Percentiles rank a stretch among this genome's conserved stretches.
Conservation (phyloP, 768 basidiomycete species). For the Rhizopogon vulgaris region DNA sequence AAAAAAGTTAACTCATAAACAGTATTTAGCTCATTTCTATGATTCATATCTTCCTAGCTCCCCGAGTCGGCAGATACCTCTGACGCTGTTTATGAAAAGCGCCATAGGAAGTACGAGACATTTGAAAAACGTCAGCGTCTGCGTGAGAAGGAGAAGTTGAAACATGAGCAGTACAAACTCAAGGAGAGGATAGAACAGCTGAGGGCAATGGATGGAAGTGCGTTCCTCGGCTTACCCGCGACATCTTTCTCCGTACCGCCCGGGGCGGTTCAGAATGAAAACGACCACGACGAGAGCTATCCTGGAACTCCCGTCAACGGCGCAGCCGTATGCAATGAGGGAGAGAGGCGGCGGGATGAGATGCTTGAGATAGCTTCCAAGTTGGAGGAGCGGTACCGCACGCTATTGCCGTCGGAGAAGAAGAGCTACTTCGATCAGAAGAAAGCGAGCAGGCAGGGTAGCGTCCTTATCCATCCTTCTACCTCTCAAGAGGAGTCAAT, state of each 20-base stretch:
- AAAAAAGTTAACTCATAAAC: background rate
- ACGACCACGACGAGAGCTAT: slow-evolving; percentile 21
- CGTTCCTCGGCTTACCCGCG: slow-evolving; percentile 60
- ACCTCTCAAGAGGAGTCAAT: slow-evolving; percentile 12
- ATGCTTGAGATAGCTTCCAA: slow-evolving; percentile 65
- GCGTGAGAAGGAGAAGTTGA: slow-evolving; percentile 87
- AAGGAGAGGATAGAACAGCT: slow-evolving; percentile 86
- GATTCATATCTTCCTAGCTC: background rate
- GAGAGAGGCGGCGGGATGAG: slow-evolving; percentile 66
- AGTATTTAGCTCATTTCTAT: background rate
- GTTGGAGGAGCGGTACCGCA: slow-evolving; percentile 68
- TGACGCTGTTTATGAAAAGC: slow-evolving; percentile 73
- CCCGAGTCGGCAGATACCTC: slow-evolving; percentile 63
- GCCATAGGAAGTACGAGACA: slow-evolving; percentile 81
- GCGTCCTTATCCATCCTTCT: slow-evolving; percentile 7
- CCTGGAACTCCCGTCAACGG: slow-evolving; percentile 34
- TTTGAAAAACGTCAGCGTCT: slow-evolving; percentile 82
- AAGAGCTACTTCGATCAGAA: slow-evolving; percentile 30
- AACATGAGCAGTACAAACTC: slow-evolving; percentile 88
- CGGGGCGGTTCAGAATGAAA: slow-evolving; percentile 17
- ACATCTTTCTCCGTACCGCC: slow-evolving; percentile 43
- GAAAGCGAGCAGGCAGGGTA: slow-evolving; percentile 14
- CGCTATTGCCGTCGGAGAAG: slow-evolving; percentile 66
- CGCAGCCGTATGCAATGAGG: slow-evolving; percentile 42
- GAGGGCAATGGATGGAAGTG: slow-evolving; percentile 61